Evolutionary conservation across 306 rosid species (phyloP).

Genomic region (Dalbergia oliveri): DNA sequence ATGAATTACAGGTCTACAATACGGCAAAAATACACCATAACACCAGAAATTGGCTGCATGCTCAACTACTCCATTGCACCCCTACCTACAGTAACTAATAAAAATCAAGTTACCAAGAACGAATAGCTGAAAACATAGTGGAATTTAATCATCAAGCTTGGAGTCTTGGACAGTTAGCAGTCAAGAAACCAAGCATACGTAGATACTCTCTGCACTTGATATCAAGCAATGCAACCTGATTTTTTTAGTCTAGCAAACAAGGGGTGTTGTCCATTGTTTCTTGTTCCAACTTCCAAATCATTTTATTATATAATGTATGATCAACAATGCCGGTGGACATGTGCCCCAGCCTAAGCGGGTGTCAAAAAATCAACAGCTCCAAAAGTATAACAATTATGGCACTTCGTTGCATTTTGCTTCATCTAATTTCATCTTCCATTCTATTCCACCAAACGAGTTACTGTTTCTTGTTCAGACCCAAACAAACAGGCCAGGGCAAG

Average conservation of each 20-base stretch:
- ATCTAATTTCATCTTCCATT: neutral
- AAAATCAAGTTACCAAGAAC: neutral
- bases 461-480: neutral
- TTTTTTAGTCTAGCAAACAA: neutral
- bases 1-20: too few species aligned
- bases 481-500: neutral
- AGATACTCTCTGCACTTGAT: neutral
- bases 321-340: neutral
- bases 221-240: neutral
- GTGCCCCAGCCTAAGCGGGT: neutral
- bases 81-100: neutral
- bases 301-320: neutral
- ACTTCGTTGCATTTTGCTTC: neutral
- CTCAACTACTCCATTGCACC: too few species aligned
- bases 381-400: too few species aligned
- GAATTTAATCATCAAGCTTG: neutral
- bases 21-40: too few species aligned
- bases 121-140: neutral
- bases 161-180: neutral
- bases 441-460: neutral
- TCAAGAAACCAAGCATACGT: neutral
- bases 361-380: neutral
- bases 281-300: neutral
- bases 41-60: too few species aligned
- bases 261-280: neutral